Conservation (phyloP, 306 rosid genomes). For the Inga laurina region DNA sequence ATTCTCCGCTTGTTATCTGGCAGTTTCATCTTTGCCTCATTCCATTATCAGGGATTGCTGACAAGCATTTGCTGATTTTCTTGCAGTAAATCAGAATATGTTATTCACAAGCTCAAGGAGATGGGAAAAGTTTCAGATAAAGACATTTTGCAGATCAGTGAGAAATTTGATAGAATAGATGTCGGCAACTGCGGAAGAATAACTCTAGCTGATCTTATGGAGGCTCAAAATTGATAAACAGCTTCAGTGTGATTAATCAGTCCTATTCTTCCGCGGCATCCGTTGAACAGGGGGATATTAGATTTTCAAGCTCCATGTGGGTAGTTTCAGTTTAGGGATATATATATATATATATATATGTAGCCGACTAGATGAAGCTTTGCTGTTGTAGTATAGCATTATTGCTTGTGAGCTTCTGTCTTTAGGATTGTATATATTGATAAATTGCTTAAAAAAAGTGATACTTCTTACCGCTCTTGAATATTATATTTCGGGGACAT, state of each 20-base stretch:
- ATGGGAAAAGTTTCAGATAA: constrained; percentile 88
- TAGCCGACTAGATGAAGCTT: too few species aligned
- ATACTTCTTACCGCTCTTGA: neutral
- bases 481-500: neutral
- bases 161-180: constrained; percentile 84
- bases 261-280: constrained; percentile 1
- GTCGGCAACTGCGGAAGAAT: constrained; percentile 88
- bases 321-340: neutral
- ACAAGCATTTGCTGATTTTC: constrained; percentile 18
- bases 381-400: neutral
- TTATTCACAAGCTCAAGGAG: constrained; percentile 95
- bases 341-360: too few species aligned
- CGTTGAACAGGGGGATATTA: constrained; percentile 7
- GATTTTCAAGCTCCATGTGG: constrained; percentile 36
- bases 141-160: constrained; percentile 72
- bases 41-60: constrained; percentile 16
- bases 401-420: neutral
- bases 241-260: neutral
- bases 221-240: constrained; percentile 37
- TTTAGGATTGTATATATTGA: neutral
- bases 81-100: constrained; percentile 91
- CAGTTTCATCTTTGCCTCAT: neutral
- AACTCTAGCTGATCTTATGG: constrained; percentile 87
- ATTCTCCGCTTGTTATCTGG: constrained; percentile 5
- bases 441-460: neutral